Conservation (phyloP, 352 stramenopile species). For the Pilasporangium apinafurcum region DNA sequence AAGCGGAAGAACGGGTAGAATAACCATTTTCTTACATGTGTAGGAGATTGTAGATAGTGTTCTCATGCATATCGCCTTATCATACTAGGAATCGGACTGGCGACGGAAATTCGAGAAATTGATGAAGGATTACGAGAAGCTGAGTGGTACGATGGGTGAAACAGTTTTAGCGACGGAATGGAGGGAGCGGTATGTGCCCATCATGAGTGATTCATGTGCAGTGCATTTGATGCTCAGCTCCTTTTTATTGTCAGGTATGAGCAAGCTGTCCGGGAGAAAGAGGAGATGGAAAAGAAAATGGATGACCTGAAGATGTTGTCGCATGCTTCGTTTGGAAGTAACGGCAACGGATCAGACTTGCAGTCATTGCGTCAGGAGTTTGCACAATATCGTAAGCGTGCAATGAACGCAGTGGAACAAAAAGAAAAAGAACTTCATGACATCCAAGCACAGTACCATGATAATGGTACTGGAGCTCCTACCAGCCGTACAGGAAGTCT, state of each 20-base stretch:
- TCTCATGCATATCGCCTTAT: neutral
- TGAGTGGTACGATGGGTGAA: constrained; percentile 82
- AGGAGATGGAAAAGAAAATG: constrained; percentile 69
- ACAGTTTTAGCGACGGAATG: constrained; percentile 81
- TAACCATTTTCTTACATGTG: neutral
- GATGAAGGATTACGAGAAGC: constrained; percentile 81
- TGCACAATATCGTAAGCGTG: constrained; percentile 69
- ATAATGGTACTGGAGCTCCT: constrained; percentile 15
- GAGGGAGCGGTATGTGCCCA: constrained; percentile 47
- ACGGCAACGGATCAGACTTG: constrained; percentile 34
- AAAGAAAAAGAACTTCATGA: constrained; percentile 77
- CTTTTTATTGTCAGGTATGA: constrained; percentile 42
- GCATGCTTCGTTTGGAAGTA: constrained; percentile 13
- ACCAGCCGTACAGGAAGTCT: constrained; percentile 41
- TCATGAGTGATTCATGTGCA: neutral
- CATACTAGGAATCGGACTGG: constrained; percentile 60
- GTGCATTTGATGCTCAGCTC: neutral
- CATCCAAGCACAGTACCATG: constrained; percentile 56
- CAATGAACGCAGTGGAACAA: constrained; percentile 73
- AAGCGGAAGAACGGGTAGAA: constrained; percentile 69
- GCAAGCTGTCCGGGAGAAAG: constrained; percentile 64
- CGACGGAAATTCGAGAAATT: constrained; percentile 83
- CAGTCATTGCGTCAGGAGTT: constrained; percentile 72
- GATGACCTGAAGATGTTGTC: constrained; percentile 47
- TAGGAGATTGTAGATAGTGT: neutral